Evolutionary conservation across 2,329 filamentous ascomycete genomes (phyloP).

Genomic region (Colletotrichum abscissum): DNA sequence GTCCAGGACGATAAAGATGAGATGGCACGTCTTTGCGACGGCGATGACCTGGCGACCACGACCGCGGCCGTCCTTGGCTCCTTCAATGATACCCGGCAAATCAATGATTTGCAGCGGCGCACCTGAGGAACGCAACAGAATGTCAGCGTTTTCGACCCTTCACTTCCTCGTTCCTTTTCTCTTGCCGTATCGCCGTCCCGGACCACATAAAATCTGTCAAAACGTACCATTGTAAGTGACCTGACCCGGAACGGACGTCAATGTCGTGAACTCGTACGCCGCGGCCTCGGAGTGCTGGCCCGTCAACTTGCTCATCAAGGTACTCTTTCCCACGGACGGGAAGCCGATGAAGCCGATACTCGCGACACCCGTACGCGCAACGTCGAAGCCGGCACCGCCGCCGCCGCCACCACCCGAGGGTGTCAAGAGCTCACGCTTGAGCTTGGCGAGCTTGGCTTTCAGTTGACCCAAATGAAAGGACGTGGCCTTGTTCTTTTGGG

Average conservation of each 20-base stretch:
- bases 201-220: neutral
- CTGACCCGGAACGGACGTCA: slow-evolving; percentile 97
- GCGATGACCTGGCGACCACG: slow-evolving; percentile 98
- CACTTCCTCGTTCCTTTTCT: neutral
- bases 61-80: slow-evolving; percentile 97
- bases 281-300: slow-evolving; percentile 97
- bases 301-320: slow-evolving; percentile 92
- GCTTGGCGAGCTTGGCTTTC: slow-evolving; percentile 97
- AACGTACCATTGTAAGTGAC: slow-evolving; percentile 86
- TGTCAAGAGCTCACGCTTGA: slow-evolving; percentile 95
- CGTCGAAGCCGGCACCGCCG: slow-evolving; percentile 91
- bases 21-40: slow-evolving; percentile 97
- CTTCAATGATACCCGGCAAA: slow-evolving; percentile 97
- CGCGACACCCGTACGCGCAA: slow-evolving; percentile 95
- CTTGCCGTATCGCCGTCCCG: neutral
- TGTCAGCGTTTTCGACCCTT: neutral
- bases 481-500: slow-evolving; percentile 97
- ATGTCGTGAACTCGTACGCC: slow-evolving; percentile 97
- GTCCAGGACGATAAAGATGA: slow-evolving; percentile 98
- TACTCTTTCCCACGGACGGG: slow-evolving; percentile 98
- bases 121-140: slow-evolving; percentile 53
- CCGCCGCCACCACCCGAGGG: slow-evolving; percentile 87
- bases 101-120: slow-evolving; percentile 99
- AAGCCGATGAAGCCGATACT: slow-evolving; percentile 98
- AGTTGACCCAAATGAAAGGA: slow-evolving; percentile 95